Conservation (phyloP, 2,329 filamentous ascomycete genomes). For the Aspergillus ochraceoroseus region DNA sequence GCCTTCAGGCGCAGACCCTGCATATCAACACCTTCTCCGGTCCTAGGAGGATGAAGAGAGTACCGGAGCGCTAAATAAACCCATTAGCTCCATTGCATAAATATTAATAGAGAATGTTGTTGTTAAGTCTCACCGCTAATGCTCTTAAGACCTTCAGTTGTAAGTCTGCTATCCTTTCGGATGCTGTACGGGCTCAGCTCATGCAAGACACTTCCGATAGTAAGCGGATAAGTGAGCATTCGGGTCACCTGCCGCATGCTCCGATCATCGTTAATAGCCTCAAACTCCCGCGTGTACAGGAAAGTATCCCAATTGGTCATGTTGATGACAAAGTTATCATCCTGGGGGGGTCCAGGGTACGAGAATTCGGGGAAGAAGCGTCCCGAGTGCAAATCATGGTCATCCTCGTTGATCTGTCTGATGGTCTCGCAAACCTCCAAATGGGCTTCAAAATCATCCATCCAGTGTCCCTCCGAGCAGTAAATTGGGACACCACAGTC, state of each 20-base stretch:
- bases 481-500: constrained; percentile 93
- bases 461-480: constrained; percentile 92
- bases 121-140: constrained; percentile 64
- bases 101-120: neutral
- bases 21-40: constrained; percentile 67
- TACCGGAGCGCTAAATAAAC: constrained; percentile 70
- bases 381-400: constrained; percentile 87
- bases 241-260: constrained; percentile 89
- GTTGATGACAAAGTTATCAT: constrained; percentile 89
- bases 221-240: constrained; percentile 88
- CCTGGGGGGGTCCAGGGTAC: constrained; percentile 79
- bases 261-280: constrained; percentile 84
- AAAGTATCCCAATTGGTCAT: constrained; percentile 99
- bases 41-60: constrained; percentile 79
- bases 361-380: constrained; percentile 91
- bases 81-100: constrained; percentile 7
- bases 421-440: constrained; percentile 88
- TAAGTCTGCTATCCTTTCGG: constrained; percentile 68
- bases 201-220: constrained; percentile 84
- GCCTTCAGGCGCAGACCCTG: constrained; percentile 77
- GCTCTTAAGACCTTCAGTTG: constrained; percentile 84
- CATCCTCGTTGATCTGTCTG: constrained; percentile 92
- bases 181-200: constrained; percentile 91
- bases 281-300: constrained; percentile 85
- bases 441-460: constrained; percentile 89